Percentiles rank a stretch among this genome's conserved stretches.
Evolutionary conservation across 768 basidiomycete species (phyloP).

Genomic region (Amanita rubescens): DNA sequence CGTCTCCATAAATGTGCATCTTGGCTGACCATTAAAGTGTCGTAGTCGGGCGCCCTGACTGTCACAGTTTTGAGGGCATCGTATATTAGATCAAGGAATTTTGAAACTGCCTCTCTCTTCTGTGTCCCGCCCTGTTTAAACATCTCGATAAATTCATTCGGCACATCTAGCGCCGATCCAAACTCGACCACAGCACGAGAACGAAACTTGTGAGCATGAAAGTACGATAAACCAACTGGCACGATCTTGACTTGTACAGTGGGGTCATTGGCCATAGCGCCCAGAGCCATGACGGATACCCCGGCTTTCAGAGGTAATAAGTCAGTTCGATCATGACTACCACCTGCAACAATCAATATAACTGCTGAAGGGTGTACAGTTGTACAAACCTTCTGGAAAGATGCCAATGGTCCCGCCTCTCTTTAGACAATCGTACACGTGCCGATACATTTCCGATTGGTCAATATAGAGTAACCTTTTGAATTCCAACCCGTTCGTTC

Average conservation of each 20-base stretch:
- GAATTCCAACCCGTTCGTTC: slow-evolving; percentile 62
- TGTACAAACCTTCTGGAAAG: slow-evolving; percentile 82
- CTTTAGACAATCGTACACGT: slow-evolving; percentile 83
- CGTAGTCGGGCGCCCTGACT: slow-evolving; percentile 91
- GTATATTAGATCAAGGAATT: slow-evolving; percentile 86
- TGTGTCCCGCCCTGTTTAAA: slow-evolving; percentile 83
- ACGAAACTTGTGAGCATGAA: slow-evolving; percentile 81
- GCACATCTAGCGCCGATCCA: slow-evolving; percentile 87
- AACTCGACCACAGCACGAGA: slow-evolving; percentile 98
- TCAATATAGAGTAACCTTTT: slow-evolving; percentile 85
- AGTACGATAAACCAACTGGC: slow-evolving; percentile 71
- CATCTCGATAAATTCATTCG: slow-evolving; percentile 79
- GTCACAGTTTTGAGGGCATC: slow-evolving; percentile 95
- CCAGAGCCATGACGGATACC: slow-evolving; percentile 95
- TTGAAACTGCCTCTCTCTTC: slow-evolving; percentile 86
- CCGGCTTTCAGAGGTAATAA: slow-evolving; percentile 96
- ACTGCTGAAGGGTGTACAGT: neutral
- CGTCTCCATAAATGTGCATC: slow-evolving; percentile 1
- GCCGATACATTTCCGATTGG: slow-evolving; percentile 90
- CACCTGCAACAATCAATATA: slow-evolving; percentile 47
- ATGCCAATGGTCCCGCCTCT: slow-evolving; percentile 92
- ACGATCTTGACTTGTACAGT: slow-evolving; percentile 86
- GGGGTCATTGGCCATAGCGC: slow-evolving; percentile 92
- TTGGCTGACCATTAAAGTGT: slow-evolving; percentile 84
- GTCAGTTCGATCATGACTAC: slow-evolving; percentile 96